Percentiles rank a stretch among this genome's conserved stretches.
phyloP scores from a whole-genome alignment of 345 rosid genomes.

The Balakata baccata region DNA sequence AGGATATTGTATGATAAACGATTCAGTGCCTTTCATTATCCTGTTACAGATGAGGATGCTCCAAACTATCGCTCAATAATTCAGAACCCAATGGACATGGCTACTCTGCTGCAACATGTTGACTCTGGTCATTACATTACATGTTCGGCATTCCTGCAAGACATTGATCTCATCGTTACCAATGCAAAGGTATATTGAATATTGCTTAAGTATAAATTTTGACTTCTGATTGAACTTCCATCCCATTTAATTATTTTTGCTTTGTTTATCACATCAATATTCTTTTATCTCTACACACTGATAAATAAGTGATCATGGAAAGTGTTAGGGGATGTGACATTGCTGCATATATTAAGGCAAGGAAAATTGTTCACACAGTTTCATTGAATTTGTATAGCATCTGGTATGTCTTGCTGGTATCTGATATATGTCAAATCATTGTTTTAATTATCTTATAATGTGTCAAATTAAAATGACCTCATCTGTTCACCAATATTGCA shows the following conservation, averaged over 20 bases:
- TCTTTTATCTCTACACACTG: background rate
- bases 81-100: constrained; percentile 93
- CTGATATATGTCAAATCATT: background rate
- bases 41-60: constrained; percentile 94
- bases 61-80: constrained; percentile 84
- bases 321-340: background rate
- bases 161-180: constrained; percentile 75
- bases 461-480: background rate
- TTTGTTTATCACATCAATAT: background rate
- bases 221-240: background rate
- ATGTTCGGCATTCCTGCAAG: constrained; percentile 80
- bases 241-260: too few species aligned
- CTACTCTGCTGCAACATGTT: constrained; percentile 83
- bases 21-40: constrained; percentile 87
- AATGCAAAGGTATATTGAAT: constrained; percentile 75
- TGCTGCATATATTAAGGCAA: background rate
- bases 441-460: background rate
- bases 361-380: background rate
- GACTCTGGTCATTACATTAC: constrained; percentile 84
- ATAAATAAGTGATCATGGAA: background rate
- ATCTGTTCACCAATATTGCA: background rate
- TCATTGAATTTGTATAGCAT: too few species aligned
- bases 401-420: background rate
- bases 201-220: constrained; percentile 1
- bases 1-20: constrained; percentile 88